These are phyloP conservation scores for Calonectria pseudoturangicola DNA, from an alignment of 2,329 filamentous ascomycete species.

Conservation along the genomic window DNA sequence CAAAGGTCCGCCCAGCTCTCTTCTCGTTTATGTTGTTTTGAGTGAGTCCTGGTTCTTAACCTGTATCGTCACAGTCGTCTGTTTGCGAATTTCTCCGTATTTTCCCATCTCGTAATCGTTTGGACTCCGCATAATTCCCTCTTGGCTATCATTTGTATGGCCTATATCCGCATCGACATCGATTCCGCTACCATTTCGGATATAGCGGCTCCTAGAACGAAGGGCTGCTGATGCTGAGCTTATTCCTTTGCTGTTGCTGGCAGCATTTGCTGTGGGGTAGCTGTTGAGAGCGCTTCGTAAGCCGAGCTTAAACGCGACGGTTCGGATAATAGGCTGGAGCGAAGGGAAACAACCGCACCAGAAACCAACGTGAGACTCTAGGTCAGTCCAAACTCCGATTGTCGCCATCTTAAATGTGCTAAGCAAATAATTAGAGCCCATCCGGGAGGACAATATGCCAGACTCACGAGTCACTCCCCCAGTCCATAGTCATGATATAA, in stretches of 20 bases:
- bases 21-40: conserved; percentile 19
- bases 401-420: conserved; percentile 62
- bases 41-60: conserved; percentile 10
- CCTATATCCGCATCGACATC: conserved; percentile 27
- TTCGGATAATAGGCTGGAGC: conserved; percentile 61
- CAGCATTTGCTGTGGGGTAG: conserved; percentile 26
- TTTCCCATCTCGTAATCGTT: conserved; percentile 29
- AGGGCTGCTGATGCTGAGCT: conserved; percentile 27
- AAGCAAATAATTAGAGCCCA: not conserved
- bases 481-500: conserved; percentile 58
- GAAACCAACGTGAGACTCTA: conserved; percentile 65
- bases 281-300: conserved; percentile 36
- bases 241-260: conserved; percentile 25
- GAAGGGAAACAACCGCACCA: conserved; percentile 65
- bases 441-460: not conserved
- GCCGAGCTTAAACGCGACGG: conserved; percentile 44
- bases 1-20: conserved; percentile 29
- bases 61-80: conserved; percentile 33
- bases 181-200: conserved; percentile 32
- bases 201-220: conserved; percentile 20
- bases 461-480: conserved; percentile 57
- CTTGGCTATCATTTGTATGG: conserved; percentile 19
- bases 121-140: conserved; percentile 2
- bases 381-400: conserved; percentile 62
- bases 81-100: conserved; percentile 30